phyloP scores from a whole-genome alignment of 2,329 filamentous ascomycete species.

The Lachnum nothofagi region DNA sequence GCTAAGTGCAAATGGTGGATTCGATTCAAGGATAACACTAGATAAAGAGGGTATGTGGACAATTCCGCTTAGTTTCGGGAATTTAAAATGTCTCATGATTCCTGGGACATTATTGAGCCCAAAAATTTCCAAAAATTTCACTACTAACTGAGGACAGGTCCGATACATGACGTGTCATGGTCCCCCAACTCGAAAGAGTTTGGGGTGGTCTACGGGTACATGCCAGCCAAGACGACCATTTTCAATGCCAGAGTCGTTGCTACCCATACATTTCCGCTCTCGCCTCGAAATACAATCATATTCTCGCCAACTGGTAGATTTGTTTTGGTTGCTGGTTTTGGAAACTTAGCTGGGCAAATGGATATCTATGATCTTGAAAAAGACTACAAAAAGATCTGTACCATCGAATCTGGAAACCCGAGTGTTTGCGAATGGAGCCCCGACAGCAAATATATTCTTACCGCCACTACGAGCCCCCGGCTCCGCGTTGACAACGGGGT shows the following conservation, averaged over 20 bases:
- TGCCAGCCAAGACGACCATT: constrained; percentile 98
- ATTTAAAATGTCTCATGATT: no score
- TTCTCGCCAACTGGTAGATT: constrained; percentile 94
- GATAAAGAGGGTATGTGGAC: constrained; percentile 99
- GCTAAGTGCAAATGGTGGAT: constrained; percentile 81
- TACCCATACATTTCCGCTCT: constrained; percentile 79
- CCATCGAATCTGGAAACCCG: constrained; percentile 91
- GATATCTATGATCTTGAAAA: constrained; percentile 95
- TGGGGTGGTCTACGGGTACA: constrained; percentile 94
- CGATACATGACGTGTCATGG: constrained; percentile 98
- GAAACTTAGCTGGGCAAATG: constrained; percentile 94
- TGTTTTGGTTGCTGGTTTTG: constrained; percentile 90
- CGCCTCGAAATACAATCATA: constrained; percentile 86
- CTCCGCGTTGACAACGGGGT: constrained; percentile 95
- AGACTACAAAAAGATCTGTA: constrained; percentile 86
- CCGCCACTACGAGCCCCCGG: constrained; percentile 92
- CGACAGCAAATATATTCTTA: constrained; percentile 91
- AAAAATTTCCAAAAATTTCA: no score
- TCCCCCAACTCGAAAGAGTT: constrained; percentile 97
- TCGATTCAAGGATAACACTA: constrained; percentile 84
- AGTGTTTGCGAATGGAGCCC: constrained; percentile 97
- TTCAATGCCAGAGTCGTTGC: constrained; percentile 85
- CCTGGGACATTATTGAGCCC: no score
- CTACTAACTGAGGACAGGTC: no score
- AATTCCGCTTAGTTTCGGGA: no score